These are phyloP conservation scores for Mortierella sp. DNA, from an alignment of 371 early-diverging fungal genomes.

Conservation along the genomic window DNA sequence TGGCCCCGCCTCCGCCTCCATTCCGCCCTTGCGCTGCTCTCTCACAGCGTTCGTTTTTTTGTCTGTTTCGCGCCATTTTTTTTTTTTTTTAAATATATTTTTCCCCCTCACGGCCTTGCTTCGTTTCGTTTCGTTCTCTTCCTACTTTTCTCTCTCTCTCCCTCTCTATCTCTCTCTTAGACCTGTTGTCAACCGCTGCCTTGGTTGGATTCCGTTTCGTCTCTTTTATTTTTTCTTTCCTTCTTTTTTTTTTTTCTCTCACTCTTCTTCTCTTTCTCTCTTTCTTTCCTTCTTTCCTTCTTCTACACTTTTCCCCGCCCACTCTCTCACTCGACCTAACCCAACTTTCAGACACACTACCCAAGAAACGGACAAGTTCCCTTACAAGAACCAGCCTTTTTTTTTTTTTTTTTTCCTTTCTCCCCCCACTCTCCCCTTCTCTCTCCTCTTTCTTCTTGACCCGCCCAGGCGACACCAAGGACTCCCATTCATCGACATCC, in stretches of 20 bases:
- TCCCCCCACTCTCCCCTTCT: not conserved
- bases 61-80: too few relatives aligned
- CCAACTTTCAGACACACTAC: not conserved
- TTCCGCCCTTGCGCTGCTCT: too few relatives aligned
- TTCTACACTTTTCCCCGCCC: not conserved
- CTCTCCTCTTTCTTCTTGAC: not conserved
- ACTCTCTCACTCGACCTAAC: not conserved
- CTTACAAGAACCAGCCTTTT: not conserved
- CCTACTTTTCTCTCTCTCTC: too few relatives aligned
- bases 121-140: too few relatives aligned
- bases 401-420: not conserved
- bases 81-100: too few relatives aligned
- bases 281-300: not conserved
- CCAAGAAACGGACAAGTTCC: too few relatives aligned
- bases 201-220: too few relatives aligned
- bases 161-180: too few relatives aligned
- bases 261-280: not conserved
- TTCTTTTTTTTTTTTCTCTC: not conserved
- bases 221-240: not conserved
- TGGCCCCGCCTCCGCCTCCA: too few relatives aligned
- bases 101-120: too few relatives aligned
- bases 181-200: too few relatives aligned
- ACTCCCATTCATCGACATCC: constrained; percentile 2
- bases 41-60: too few relatives aligned
- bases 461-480: not conserved